Base-by-base conservation (phyloP, 331 rosid genomes). In the Quercus phellos region DNA sequence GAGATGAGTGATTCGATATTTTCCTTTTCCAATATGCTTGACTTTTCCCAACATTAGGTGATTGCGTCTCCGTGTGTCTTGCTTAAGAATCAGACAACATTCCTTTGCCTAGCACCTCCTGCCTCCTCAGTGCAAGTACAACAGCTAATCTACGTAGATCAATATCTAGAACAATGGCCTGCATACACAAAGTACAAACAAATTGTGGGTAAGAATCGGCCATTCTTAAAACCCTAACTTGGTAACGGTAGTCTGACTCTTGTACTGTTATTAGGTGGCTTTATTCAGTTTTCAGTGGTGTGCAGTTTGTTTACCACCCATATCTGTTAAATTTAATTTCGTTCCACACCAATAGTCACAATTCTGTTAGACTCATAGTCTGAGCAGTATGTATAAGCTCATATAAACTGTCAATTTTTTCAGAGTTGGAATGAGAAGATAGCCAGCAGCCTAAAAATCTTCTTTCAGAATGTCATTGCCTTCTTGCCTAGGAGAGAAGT, bases 91-190 rank as follows among this genome's bases (percentile, higher is more conserved):
- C 71, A 34, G 26, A 12, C 13, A 66, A 66, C 16, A 13, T 61
- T 26, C n/a, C 10, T 27, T 61, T 26, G 76, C 12, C 66, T 10
- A 26, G 77, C 78, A 54, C 73, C 58, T 81, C 17, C 66, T 79
- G 85, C 29, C 81, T 58, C 50, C 79, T 84, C 77, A 66, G 86
- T 50, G 80, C 14, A 67, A 79, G 87, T 80, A 87, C 32, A 55
- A 46, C 72, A 71, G 70, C 70, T 85, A 75, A 79, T 51, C 61
- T 75, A 30, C 35, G 29, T 17, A 34, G 71, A 18, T 66, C 35
- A 4, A 1, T 58, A 58, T 2, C 53, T 46, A 46, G 53, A 46
- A 46, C 64, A 22, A 10, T 58, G 1, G 24, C 64, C 64, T 58
- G 30, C 64, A 58, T 10, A 58, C 22, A 26, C 46, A 38, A 38